Evolutionary conservation across 1,139 yeast species (phyloP), one percentile per base, ranked within the genome.

Genomic region (Suhomyces chickasaworum): DNA sequence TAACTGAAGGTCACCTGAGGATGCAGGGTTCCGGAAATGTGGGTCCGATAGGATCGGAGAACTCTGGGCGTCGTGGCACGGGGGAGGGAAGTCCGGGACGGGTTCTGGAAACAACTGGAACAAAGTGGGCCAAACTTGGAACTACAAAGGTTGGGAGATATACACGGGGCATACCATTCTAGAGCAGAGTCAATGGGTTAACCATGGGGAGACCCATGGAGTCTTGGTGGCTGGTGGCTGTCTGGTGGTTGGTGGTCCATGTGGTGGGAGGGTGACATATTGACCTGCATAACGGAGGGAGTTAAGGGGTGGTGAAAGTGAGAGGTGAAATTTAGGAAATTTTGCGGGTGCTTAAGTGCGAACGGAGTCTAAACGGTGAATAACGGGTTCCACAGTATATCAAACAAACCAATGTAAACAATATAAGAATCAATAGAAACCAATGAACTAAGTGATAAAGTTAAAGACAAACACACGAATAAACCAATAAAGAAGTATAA

Each of bases 31-130:
- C 33, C 37, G 39, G 43, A 40, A 17, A 10, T 20, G 32, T 25
- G 39, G 27, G 35, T 27, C 38, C 43, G 43, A 39, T 23, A 32
- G 43, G 39, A 12, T 35, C 39, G 44, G 35, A 35, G 23, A 15
- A 21, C 36, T 29, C 36, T 30, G 39, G 36, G 21, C 31, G 20
- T 17, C 20, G 42, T 25, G 37, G 37, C 41, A 22, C 36, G 36
- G 41, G 30, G 29, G 18, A 37, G 20, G 34, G 34, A 37, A 37
- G 40, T 37, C 40, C 40, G 40, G 34, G 17, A n/a, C 23, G 33
- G 34, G 16, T 17, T 5, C 32, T n/a, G n/a, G n/a, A n/a, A n/a
- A n/a, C n/a, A n/a, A 29, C 17, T 17, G 9, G 27, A 9, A 23
- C 7, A 22, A 13, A 9, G 22, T 10, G 16, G 17, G 16, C 12